Base-by-base conservation (phyloP, 1,139 yeast species). In the Saccharomyces pastorianus region DNA sequence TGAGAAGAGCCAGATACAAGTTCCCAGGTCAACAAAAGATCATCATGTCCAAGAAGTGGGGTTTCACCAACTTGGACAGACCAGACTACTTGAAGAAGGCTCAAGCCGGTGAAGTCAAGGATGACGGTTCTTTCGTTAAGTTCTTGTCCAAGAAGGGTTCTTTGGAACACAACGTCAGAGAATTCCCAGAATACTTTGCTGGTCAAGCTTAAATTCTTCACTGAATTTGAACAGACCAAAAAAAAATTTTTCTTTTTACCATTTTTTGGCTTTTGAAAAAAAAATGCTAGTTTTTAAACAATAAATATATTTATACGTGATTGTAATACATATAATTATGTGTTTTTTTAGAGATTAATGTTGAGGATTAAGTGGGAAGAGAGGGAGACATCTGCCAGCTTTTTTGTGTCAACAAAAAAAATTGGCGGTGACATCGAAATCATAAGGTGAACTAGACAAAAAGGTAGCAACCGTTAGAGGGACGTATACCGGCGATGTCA, bases 1-100 rank as follows among this genome's bases (percentile, higher is more conserved):
- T 93, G 79, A 91, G 99, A 85, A 91, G 99, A 85, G 95, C 98
- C 67, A 91, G 98, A 84, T 93, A 93, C 88, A 93, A 93, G 91
- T 93, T 93, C 98, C 99, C 99, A 78, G 99, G 99, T 83, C 99
- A 93, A 84, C 99, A 93, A 82, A 93, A 87, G 85, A 93, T 93
- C 75, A 93, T 93, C 73, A 81, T 93, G 79, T 93, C 99, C 68
- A 93, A 93, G 95, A 95, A 95, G 83, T 93, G 99, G 99, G 99
- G 99, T 81, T 93, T 93, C 97, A 93, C 99, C 79, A 88, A 88
- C 78, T 86, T 93, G 75, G 83, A 91, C 95, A 88, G 99, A 82
- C 96, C 82, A 61, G 97, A 93, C 73, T 93, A 93, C 84, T 82
- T 90, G 74, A 85, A 82, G 74, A 88, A 86, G 81, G 90, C 93